These are phyloP conservation scores for Paraurostyla sp. DNA, from an alignment of 73 alveolate species.

Conservation along the genomic window DNA sequence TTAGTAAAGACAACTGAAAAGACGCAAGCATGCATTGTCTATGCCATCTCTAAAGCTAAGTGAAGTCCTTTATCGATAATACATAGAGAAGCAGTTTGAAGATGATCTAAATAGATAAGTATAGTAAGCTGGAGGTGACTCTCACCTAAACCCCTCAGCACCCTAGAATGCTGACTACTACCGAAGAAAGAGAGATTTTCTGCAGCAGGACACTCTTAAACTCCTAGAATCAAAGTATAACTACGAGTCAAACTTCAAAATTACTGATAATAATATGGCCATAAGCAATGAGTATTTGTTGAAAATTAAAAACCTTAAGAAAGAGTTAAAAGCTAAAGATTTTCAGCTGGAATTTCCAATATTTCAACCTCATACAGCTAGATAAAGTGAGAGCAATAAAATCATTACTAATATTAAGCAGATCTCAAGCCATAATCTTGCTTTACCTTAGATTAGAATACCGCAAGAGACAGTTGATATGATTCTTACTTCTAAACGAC, in stretches of 20 bases:
- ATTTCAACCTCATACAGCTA: neutral
- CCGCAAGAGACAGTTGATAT: too few relatives aligned
- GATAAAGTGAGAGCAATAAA: neutral
- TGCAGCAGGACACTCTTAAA: neutral
- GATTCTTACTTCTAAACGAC: too few relatives aligned
- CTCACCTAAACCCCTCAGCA: neutral
- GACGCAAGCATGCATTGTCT: neutral
- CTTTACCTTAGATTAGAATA: too few relatives aligned
- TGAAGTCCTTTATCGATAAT: neutral
- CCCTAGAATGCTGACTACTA: neutral
- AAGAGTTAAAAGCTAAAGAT: neutral
- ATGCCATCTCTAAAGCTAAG: neutral
- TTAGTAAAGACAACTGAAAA: too few relatives aligned
- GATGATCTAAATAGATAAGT: slow-evolving; percentile 21
- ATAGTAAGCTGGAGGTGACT: neutral
- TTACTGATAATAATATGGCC: neutral
- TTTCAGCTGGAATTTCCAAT: neutral
- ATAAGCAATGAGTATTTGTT: slow-evolving; percentile 3
- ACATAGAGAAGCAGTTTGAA: slow-evolving; percentile 3
- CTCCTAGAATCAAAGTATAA: neutral
- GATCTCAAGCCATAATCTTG: too few relatives aligned
- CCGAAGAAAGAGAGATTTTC: neutral
- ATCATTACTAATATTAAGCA: too few relatives aligned
- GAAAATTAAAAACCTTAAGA: neutral
- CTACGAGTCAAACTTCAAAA: neutral